These are phyloP conservation scores for Colletotrichum scovillei DNA, from an alignment of 2,329 filamentous ascomycete species.

Conservation along the genomic window DNA sequence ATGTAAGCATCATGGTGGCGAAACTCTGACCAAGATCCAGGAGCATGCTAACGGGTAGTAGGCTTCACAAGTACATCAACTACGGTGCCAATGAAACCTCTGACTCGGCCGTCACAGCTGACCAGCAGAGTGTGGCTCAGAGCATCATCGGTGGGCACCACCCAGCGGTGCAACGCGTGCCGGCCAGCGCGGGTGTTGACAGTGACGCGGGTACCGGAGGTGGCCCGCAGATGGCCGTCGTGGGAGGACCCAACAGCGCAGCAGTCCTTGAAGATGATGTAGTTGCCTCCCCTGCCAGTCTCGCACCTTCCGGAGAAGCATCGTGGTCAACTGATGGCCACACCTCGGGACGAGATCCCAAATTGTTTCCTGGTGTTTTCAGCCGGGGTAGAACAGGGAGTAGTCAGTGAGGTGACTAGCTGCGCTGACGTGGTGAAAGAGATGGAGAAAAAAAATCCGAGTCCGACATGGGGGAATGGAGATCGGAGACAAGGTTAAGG, in stretches of 20 bases:
- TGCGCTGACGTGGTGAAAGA: neutral
- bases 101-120: slow-evolving; percentile 4
- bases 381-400: slow-evolving; percentile 51
- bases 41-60: slow-evolving; percentile 4
- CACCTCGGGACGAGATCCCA: slow-evolving; percentile 71
- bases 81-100: slow-evolving; percentile 9
- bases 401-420: neutral
- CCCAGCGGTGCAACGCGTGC: slow-evolving; percentile 1
- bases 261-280: slow-evolving; percentile 4
- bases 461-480: neutral
- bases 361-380: slow-evolving; percentile 79
- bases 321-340: slow-evolving; percentile 54
- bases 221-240: neutral
- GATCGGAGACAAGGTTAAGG: neutral
- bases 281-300: slow-evolving; percentile 28
- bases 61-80: slow-evolving; percentile 31
- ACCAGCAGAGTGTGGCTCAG: slow-evolving; percentile 20
- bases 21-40: neutral
- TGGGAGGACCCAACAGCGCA: neutral
- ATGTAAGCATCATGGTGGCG: slow-evolving; percentile 71
- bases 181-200: neutral
- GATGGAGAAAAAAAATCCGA: neutral
- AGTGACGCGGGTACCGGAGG: neutral
- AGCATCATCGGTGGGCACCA: slow-evolving; percentile 23
- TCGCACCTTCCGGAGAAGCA: slow-evolving; percentile 43